Conservation (phyloP, 257 asterid species). For the Solanum bukasovii region DNA sequence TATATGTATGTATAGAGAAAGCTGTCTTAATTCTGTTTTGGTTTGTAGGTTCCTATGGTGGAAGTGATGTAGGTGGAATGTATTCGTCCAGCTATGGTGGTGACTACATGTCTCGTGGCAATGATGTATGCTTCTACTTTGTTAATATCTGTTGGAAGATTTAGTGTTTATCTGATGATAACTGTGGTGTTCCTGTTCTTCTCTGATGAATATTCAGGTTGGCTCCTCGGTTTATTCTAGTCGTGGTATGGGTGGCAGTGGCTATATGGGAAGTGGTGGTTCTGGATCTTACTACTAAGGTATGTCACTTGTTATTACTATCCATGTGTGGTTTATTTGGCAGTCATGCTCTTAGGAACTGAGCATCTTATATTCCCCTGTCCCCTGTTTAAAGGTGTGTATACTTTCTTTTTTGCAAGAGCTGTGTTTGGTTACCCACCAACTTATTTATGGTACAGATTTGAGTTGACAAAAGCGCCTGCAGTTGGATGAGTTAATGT, state of each 20-base stretch:
- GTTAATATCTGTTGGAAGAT: background rate
- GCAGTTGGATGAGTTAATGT: slow-evolving; percentile 10
- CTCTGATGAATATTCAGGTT: slow-evolving; percentile 10
- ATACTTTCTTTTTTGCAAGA: slow-evolving; percentile 2
- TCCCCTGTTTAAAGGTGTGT: background rate
- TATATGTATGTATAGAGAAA: background rate
- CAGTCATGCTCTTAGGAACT: background rate
- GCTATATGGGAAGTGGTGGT: slow-evolving; percentile 77
- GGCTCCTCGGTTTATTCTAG: slow-evolving; percentile 59
- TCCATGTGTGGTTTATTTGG: background rate
- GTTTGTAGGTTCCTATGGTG: slow-evolving; percentile 60
- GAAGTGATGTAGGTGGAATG: slow-evolving; percentile 72
- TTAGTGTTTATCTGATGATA: background rate
- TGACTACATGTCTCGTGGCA: slow-evolving; percentile 71
- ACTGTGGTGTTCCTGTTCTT: slow-evolving; percentile 73
- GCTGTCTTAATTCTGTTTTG: background rate
- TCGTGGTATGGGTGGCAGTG: slow-evolving; percentile 59
- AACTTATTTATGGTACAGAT: slow-evolving; percentile 26
- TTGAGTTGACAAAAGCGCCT: slow-evolving; percentile 18
- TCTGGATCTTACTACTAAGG: slow-evolving; percentile 91
- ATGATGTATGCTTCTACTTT: slow-evolving; percentile 47
- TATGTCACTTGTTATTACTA: background rate
- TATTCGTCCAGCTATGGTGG: slow-evolving; percentile 75
- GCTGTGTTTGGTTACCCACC: slow-evolving; percentile 14
- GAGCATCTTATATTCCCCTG: background rate